phyloP scores from a whole-genome alignment of 1,284 basidiomycete species.

The Cryptococcus amylolentus region DNA sequence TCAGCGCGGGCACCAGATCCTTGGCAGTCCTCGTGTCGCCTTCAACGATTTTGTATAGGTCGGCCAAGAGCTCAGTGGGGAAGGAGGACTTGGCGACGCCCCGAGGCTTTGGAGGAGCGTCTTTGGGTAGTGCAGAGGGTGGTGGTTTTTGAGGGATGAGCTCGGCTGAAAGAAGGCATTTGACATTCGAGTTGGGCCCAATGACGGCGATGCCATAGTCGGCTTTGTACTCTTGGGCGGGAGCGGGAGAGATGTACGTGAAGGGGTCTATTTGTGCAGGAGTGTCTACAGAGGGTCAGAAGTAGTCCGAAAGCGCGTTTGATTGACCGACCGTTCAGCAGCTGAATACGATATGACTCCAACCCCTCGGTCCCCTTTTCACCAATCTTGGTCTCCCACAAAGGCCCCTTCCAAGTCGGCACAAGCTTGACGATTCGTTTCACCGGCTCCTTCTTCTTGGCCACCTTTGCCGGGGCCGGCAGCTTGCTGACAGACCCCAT shows the following conservation, averaged over 20 bases:
- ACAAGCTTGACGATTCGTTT: conserved; percentile 45
- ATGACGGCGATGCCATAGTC: conserved; percentile 31
- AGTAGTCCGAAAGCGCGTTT: neutral
- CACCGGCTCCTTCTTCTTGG: conserved; percentile 27
- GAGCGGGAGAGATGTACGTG: conserved; percentile 32
- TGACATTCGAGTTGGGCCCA: conserved; percentile 26
- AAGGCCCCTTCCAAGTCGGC: conserved; percentile 42
- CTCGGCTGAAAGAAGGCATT: conserved; percentile 28
- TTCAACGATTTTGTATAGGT: conserved; percentile 37
- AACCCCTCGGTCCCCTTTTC: conserved; percentile 33
- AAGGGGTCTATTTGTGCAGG: conserved; percentile 46
- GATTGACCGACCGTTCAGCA: conserved; percentile 42
- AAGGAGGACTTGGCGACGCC: conserved; percentile 37
- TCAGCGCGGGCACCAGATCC: conserved; percentile 38
- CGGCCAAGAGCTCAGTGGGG: conserved; percentile 32
- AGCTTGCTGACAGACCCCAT: neutral
- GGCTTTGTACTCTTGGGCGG: conserved; percentile 27
- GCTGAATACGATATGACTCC: conserved; percentile 42
- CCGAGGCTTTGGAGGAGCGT: conserved; percentile 5
- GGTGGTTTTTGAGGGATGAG: conserved; percentile 8
- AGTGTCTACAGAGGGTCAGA: conserved; percentile 31
- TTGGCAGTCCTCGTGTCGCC: conserved; percentile 37
- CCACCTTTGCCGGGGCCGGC: conserved; percentile 20
- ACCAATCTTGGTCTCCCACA: conserved; percentile 43
- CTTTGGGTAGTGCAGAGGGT: neutral